Conservation (phyloP, 768 basidiomycete species). For the Plicaturopsis crispa region DNA sequence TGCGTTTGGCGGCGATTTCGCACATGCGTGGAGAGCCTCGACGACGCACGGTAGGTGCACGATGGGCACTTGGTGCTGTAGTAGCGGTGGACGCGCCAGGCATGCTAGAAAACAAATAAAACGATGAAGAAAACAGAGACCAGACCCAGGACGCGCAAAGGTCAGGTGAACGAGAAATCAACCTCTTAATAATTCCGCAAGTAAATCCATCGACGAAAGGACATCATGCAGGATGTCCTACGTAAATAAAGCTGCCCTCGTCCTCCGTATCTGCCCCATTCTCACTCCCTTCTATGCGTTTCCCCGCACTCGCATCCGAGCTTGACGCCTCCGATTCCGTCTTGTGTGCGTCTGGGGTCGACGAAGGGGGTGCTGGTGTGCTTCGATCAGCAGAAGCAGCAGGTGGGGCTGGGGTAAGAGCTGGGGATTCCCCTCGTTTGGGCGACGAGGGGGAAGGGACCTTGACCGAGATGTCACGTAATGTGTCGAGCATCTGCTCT, state of each 20-base stretch:
- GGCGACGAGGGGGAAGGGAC: slow-evolving; percentile 25
- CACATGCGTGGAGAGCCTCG: no score
- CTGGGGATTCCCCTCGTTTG: background rate
- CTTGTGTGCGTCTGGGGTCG: slow-evolving; percentile 9
- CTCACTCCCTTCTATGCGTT: slow-evolving; percentile 44
- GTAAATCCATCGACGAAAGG: no score
- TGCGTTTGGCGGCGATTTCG: no score
- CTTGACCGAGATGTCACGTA: slow-evolving; percentile 70
- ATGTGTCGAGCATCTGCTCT: slow-evolving; percentile 68
- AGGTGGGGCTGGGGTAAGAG: slow-evolving; percentile 5
- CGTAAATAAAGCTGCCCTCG: slow-evolving; percentile 78
- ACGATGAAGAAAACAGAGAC: no score
- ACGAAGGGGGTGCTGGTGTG: slow-evolving; percentile 1
- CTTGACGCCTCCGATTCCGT: slow-evolving; percentile 28
- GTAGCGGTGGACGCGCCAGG: no score
- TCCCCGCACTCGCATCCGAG: slow-evolving; percentile 18
- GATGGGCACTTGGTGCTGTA: no score
- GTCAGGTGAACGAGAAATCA: no score
- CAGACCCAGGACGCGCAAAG: no score
- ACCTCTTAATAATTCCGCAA: no score
- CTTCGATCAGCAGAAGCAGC: background rate
- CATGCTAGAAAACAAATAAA: no score
- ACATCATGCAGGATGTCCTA: slow-evolving; percentile 51
- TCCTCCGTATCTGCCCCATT: slow-evolving; percentile 72
- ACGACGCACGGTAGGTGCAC: no score